Evolutionary conservation across 768 basidiomycete species (phyloP).

Genomic region (Peribolospora kevripleyi): DNA sequence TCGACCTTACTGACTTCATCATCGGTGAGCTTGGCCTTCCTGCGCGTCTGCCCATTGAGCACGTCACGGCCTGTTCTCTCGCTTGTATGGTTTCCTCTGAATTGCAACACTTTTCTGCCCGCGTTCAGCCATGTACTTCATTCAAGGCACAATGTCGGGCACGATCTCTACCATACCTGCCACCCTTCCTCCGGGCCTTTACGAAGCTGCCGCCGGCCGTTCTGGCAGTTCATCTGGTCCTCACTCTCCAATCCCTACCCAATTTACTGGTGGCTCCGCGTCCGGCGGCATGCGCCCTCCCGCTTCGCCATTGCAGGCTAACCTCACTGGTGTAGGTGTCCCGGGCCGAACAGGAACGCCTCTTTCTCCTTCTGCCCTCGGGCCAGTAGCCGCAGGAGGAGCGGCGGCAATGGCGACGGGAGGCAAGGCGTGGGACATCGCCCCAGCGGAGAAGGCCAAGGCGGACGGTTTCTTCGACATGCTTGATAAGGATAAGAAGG

Average conservation of each 20-base stretch:
- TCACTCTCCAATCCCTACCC: constrained; percentile 15
- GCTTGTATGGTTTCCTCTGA: background rate
- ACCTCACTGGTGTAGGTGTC: background rate
- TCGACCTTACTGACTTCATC: constrained; percentile 77
- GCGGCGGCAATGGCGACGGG: background rate
- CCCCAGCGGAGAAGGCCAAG: constrained; percentile 46
- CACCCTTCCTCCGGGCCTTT: constrained; percentile 53
- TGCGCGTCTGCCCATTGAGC: background rate
- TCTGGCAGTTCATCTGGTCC: constrained; percentile 34
- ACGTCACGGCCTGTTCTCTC: no score
- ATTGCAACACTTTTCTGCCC: no score
- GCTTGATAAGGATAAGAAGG: constrained; percentile 49
- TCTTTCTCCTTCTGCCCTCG: constrained; percentile 4
- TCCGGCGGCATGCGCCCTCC: constrained; percentile 10
- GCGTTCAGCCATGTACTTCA: constrained; percentile 32
- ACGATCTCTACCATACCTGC: constrained; percentile 40
- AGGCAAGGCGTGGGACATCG: constrained; percentile 47
- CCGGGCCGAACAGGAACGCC: constrained; percentile 2
- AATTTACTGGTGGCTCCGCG: constrained; percentile 3
- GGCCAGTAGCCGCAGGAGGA: background rate
- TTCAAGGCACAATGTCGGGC: constrained; percentile 71
- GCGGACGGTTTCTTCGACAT: constrained; percentile 56
- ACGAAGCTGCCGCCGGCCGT: constrained; percentile 41
- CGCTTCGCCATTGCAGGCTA: no score
- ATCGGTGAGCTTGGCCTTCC: constrained; percentile 41